Evolutionary conservation across 169 alveolate genomes (phyloP), one percentile per base, ranked within the genome.

Genomic region (Plasmodium blacklocki): DNA sequence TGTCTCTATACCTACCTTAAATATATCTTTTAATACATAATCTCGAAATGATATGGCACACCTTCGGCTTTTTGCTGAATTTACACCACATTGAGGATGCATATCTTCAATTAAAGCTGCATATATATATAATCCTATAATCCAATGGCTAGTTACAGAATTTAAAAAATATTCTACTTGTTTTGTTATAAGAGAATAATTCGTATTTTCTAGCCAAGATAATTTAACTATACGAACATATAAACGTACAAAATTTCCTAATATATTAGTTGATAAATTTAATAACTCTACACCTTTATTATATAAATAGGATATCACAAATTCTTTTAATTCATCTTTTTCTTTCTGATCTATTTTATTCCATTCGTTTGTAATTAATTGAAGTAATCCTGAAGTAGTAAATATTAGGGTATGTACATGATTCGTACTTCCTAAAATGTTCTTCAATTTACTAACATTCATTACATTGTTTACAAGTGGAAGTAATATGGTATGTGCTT

Each of bases 31-130:
- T 50, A 97, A 96, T 14, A 97, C 97, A 26, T 97, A 94, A 75
- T 97, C 99, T 74, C 98, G 95, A 94, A 97, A 97, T n/a, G 97
- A 94, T 68, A 97, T 94, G 1, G 99, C 99, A 47, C 98, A 96
- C 29, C 97, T 94, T 76, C 98, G 94, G 91, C 96, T 94, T 56
- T 96, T 97, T 50, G 97, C 97, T 32, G 97, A 95, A 72, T 89
- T 91, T 15, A 90, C 91, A 19, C 97, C 97, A 91, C 95, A 92
- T 47, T 94, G 96, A 0, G 96, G 96, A 88, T 94, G 96, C 97
- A 93, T 94, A 60, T 93, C 97, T 73, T 95, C 96, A 14, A 97
- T 96, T 49, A 97, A 76, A 85, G 96, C 97, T 0, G 98, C 92
- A 93, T 96, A 95, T 8, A 97, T 97, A 93, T 96, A 93, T 43